Evolutionary conservation across 192 early-diverging fungal species (phyloP).

Genomic region (Spinellus fusiger): DNA sequence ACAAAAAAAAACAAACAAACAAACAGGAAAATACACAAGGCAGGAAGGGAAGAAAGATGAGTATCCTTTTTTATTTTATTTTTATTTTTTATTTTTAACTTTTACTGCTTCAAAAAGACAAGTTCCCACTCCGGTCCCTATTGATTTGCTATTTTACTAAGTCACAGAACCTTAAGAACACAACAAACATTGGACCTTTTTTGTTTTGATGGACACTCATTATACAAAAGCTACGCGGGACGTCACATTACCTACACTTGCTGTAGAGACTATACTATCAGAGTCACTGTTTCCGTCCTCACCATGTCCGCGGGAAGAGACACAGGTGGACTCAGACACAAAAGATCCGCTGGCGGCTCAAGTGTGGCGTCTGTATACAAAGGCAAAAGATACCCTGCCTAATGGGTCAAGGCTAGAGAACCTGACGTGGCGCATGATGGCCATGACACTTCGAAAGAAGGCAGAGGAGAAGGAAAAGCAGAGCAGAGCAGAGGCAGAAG

Average conservation of each 20-base stretch:
- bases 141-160: no score
- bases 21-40: no score
- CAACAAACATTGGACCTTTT: not conserved
- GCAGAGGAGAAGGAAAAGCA: no score
- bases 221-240: not conserved
- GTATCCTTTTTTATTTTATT: no score
- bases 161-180: not conserved
- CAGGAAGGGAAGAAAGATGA: no score
- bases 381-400: slow-evolving; percentile 69
- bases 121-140: no score
- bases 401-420: slow-evolving; percentile 75
- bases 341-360: slow-evolving; percentile 48
- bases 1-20: no score
- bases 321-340: slow-evolving; percentile 15
- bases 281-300: slow-evolving; percentile 18
- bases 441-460: slow-evolving; percentile 44
- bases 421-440: slow-evolving; percentile 77
- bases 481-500: no score
- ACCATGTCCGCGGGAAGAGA: slow-evolving; percentile 11
- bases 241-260: not conserved
- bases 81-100: no score
- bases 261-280: slow-evolving; percentile 3
- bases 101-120: no score
- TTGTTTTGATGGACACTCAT: not conserved
- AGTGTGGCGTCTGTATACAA: slow-evolving; percentile 69